Conservation (phyloP, 2,329 filamentous ascomycete genomes). For the Neonectria sp. region DNA sequence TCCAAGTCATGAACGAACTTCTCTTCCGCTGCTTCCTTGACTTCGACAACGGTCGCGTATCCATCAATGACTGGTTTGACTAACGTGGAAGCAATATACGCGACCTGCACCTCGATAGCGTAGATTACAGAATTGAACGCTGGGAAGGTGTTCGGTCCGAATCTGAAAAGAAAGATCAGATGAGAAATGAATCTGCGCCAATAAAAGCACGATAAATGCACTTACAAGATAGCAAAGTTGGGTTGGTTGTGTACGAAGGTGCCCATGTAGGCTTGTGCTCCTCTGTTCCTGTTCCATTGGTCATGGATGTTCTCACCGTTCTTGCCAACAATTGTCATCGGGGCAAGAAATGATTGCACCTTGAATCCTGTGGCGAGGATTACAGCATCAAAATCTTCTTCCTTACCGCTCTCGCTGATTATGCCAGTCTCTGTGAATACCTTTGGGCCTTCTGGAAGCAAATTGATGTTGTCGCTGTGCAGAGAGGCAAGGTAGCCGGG, state of each 20-base stretch:
- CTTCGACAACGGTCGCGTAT: slow-evolving; percentile 13
- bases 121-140: slow-evolving; percentile 53
- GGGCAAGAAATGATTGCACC: slow-evolving; percentile 42
- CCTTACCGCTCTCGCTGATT: slow-evolving; percentile 16
- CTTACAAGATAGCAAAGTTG: slow-evolving; percentile 49
- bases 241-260: slow-evolving; percentile 51
- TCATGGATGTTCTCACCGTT: slow-evolving; percentile 41
- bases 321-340: slow-evolving; percentile 47
- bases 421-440: slow-evolving; percentile 41
- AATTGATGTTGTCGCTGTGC: slow-evolving; percentile 6
- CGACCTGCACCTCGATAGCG: slow-evolving; percentile 27
- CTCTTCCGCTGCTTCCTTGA: slow-evolving; percentile 51
- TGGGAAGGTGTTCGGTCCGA: slow-evolving; percentile 34
- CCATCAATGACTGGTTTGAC: slow-evolving; percentile 28
- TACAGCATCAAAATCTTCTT: slow-evolving; percentile 42
- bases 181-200: background rate
- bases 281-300: slow-evolving; percentile 45
- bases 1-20: slow-evolving; percentile 51
- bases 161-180: slow-evolving; percentile 3
- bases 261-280: slow-evolving; percentile 51
- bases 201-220: no score
- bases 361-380: slow-evolving; percentile 48
- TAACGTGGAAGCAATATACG: slow-evolving; percentile 37
- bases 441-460: slow-evolving; percentile 2
- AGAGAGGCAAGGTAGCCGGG: slow-evolving; percentile 44